Base-by-base conservation (phyloP, 73 alveolate species). In the Stentor roeselii region DNA sequence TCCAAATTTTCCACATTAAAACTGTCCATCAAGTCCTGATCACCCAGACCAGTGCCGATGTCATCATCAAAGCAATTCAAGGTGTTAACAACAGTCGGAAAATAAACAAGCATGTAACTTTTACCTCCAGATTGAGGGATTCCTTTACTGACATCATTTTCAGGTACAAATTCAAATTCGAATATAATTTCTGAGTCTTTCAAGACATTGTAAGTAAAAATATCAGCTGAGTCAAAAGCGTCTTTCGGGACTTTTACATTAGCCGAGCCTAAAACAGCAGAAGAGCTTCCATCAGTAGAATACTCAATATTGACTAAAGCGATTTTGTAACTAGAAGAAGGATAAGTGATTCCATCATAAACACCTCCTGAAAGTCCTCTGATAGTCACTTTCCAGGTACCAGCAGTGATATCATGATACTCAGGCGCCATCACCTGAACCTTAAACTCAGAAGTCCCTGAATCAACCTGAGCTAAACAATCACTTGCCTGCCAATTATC, bases 391-490 rank as follows among this genome's bases (percentile, higher is more conserved):
- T 0, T 67, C 80, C 80, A 67, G 0, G 80, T 67, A 21, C 50
- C 80, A 27, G 41, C 41, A 1, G 80, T 67, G 14, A 67, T 67
- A 67, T 67, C 80, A 67, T 67, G 21, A 67, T 67, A 67, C 34
- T 67, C 80, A 2, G 80, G 80, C 21, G 80, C 80, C 14, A 67
- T 21, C 11, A 67, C 37, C 11, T 21, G n/a, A 27, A 67, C 41
- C 1, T n/a, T 67, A 67, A 21, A 11, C 3, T 21, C 41, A 30
- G 80, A 30, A 30, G 37, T 67, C 21, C 6, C 6, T 50, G 21
- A 50, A 50, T 50, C 67, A 11, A 50, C 67, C 6, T 11, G 6
- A 6, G 67, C 30, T 21, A 21, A 21, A 32, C 80, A 67, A 21
- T 0, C 0, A 21, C 50, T 30, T 67, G 80, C 80, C 34, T 67